These are phyloP conservation scores for Isochrysis galbana DNA, from an alignment of 78 protist genomes.

Conservation along the genomic window DNA sequence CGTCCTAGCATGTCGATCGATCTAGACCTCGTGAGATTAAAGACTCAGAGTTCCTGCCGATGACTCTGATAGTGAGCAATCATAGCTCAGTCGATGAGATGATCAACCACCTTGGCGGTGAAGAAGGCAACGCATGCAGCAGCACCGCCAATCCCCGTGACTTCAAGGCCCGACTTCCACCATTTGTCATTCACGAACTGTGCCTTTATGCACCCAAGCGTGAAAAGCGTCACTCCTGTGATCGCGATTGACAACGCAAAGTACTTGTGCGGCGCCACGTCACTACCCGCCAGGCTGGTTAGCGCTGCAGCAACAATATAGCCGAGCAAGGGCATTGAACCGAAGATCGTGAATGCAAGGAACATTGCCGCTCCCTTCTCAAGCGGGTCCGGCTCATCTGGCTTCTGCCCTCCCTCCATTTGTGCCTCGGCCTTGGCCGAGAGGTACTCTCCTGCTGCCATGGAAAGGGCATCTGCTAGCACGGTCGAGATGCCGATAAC, in stretches of 20 bases:
- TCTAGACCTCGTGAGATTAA: no score
- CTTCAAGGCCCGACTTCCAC: background rate
- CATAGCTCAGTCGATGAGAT: background rate
- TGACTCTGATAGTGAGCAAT: no score
- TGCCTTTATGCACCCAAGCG: background rate
- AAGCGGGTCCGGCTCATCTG: background rate
- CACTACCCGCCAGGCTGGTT: background rate
- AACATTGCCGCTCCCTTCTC: constrained; percentile 21
- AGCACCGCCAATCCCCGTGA: background rate
- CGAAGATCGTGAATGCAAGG: background rate
- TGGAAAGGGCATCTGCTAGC: constrained; percentile 14
- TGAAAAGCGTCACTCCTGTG: background rate
- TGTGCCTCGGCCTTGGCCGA: background rate
- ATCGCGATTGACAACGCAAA: background rate
- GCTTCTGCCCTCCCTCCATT: background rate
- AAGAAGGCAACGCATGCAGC: constrained; percentile 3
- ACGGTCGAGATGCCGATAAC: constrained; percentile 13
- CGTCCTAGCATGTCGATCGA: no score
- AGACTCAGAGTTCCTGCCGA: no score
- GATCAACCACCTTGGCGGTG: background rate
- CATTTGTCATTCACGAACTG: background rate
- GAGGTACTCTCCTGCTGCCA: constrained; percentile 37
- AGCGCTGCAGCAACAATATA: background rate
- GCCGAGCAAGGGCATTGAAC: background rate
- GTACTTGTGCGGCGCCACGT: background rate